Conservation (phyloP, 805 yeast genomes). For the Pichia scutulata region DNA sequence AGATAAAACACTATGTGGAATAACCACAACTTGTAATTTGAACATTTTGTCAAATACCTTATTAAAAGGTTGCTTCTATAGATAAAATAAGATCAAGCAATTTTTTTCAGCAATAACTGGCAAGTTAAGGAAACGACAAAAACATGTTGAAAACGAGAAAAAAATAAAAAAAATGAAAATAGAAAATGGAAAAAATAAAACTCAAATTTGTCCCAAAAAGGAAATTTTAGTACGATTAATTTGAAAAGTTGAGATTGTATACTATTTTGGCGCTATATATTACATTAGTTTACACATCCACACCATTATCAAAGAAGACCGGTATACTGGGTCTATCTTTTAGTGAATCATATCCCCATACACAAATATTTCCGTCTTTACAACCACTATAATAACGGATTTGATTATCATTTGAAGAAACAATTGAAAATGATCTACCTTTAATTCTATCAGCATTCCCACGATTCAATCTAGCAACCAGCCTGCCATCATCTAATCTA, state of each 20-base stretch:
- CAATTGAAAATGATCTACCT: conserved; percentile 45
- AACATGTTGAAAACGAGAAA: not conserved
- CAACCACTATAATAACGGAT: conserved; percentile 52
- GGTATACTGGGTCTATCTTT: conserved; percentile 3
- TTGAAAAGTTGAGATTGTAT: not conserved
- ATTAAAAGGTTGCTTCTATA: not conserved
- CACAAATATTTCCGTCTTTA: conserved; percentile 55
- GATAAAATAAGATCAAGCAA: not conserved
- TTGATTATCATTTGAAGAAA: conserved; percentile 36
- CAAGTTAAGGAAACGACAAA: not conserved
- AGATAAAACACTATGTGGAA: conserved; percentile 9
- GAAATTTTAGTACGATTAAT: not conserved
- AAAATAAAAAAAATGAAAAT: not conserved
- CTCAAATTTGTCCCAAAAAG: not conserved
- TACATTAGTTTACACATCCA: not conserved
- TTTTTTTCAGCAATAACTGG: no score
- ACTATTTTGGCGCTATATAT: no score
- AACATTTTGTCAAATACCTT: conserved; percentile 6
- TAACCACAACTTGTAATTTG: conserved; percentile 13
- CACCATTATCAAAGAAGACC: conserved; percentile 17
- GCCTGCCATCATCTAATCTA: conserved; percentile 52
- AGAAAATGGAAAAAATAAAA: not conserved
- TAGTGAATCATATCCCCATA: conserved; percentile 42
- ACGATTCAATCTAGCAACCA: conserved; percentile 49
- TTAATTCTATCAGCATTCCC: conserved; percentile 27